Base-by-base conservation (phyloP, 225 moss, liverwort and hornwort genomes). In the Rhytidiadelphus loreus region DNA sequence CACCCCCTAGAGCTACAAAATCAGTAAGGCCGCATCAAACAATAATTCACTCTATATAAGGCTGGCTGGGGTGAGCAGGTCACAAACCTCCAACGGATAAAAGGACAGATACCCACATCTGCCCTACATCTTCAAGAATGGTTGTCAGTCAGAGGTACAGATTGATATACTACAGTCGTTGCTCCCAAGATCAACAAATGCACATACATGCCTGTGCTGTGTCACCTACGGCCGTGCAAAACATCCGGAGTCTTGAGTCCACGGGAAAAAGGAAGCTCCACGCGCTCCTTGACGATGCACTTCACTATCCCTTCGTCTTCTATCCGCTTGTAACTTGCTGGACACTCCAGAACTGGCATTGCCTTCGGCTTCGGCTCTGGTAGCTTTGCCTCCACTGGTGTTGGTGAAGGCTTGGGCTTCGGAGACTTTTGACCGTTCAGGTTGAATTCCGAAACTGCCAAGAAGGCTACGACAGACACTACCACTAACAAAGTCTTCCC, bases 271-370 rank as follows among this genome's bases (percentile, higher is more conserved):
- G 97, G 98, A 82, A 98, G 92, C 92, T 98, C 97, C 86, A 97
- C 93, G 62, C 98, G 95, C 91, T 98, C 98, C 89, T 95, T 98
- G 35, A 98, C 96, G 55, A 97, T 71, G 90, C 98, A 97, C 81
- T 94, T 97, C 25, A 90, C 87, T 29, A 89, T 46, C n/a, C 95
- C 98, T 83, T 96, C 92, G 81, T 95, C 95, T 63, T 95, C 92
- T 72, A 98, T 94, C 72, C 94, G 92, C 91, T 96, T 97, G 89
- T 95, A 96, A n/a, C 97, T 96, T 80, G 88, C 86, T 50, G 93
- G 91, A 74, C 91, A 90, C 64, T 93, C 91, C 66, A 91, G 70
- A 21, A 93, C 88, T 16, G 95, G 86, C 43, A 63, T 86, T 52
- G 85, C 69, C 76, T 85, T 90, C 4, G 81, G 81, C 85, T 62